Percentiles rank a stretch among this genome's conserved stretches.
Evolutionary conservation across 1,139 yeast genomes (phyloP).

Genomic region (Pichia sp.): DNA sequence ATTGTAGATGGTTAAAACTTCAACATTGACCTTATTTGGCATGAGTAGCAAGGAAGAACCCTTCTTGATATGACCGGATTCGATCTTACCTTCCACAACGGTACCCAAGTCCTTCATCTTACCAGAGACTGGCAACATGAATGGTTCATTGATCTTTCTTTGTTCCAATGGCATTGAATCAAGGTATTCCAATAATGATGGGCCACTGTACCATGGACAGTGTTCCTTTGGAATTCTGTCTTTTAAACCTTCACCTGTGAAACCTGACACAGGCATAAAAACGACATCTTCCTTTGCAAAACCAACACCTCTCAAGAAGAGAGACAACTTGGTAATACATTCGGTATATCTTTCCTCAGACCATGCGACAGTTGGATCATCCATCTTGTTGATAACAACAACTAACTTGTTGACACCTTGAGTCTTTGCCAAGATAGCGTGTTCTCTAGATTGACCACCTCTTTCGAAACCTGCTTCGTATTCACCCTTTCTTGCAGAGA

Average conservation of each 20-base stretch:
- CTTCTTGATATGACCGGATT: conserved; percentile 87
- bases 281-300: conserved; percentile 78
- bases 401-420: conserved; percentile 93
- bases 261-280: conserved; percentile 97
- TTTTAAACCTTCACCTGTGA: conserved; percentile 94
- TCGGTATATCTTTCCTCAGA: conserved; percentile 94
- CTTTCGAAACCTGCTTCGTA: conserved; percentile 99
- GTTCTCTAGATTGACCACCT: conserved; percentile 99
- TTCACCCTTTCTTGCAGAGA: conserved; percentile 98
- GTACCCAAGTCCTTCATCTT: conserved; percentile 97
- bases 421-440: conserved; percentile 93
- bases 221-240: conserved; percentile 64
- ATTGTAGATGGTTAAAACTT: conserved; percentile 78
- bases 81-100: conserved; percentile 95
- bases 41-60: conserved; percentile 69
- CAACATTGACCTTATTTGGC: conserved; percentile 86
- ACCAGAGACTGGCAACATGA: conserved; percentile 92
- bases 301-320: conserved; percentile 84
- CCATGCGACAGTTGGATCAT: conserved; percentile 95
- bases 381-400: conserved; percentile 98
- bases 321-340: conserved; percentile 75
- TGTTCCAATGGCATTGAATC: conserved; percentile 75
- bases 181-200: conserved; percentile 82
- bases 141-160: conserved; percentile 89
- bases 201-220: conserved; percentile 94